Conservation (phyloP, 805 yeast genomes). For the Saccharomyces jurei region DNA sequence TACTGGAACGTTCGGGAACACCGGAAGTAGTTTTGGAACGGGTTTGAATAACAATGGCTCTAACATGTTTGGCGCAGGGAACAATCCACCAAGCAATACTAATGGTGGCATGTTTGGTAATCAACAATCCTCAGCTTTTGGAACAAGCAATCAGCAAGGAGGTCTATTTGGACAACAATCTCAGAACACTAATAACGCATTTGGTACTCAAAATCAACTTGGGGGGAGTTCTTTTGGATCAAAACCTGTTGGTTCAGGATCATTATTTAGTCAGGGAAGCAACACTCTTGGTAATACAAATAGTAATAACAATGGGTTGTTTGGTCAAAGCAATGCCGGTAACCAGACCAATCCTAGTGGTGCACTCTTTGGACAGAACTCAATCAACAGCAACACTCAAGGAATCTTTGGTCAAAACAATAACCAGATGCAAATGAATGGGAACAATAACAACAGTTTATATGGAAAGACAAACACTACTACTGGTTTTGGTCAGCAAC, state of each 20-base stretch:
- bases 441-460: not conserved
- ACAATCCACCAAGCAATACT: conserved; percentile 1
- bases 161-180: conserved; percentile 6
- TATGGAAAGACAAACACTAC: conserved; percentile 1
- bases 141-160: conserved; percentile 3
- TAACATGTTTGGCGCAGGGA: not conserved
- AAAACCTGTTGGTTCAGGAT: conserved; percentile 12
- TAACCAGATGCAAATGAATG: conserved; percentile 1
- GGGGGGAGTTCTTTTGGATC: conserved; percentile 26
- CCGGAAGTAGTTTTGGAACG: not conserved
- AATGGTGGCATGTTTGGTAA: conserved; percentile 19
- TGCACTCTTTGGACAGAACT: conserved; percentile 30
- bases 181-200: conserved; percentile 5
- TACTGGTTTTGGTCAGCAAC: conserved; percentile 30
- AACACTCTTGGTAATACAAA: conserved; percentile 16
- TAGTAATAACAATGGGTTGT: conserved; percentile 22
- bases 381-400: conserved; percentile 7
- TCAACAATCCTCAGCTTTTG: conserved; percentile 12
- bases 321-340: conserved; percentile 29
- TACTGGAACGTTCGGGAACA: not conserved
- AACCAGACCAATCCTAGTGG: conserved; percentile 14
- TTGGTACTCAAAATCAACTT: conserved; percentile 16
- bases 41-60: conserved; percentile 12
- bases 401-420: conserved; percentile 35
- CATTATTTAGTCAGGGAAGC: conserved; percentile 21